phyloP scores from a whole-genome alignment of 306 rosid species.

The Canavalia ensiformis region DNA sequence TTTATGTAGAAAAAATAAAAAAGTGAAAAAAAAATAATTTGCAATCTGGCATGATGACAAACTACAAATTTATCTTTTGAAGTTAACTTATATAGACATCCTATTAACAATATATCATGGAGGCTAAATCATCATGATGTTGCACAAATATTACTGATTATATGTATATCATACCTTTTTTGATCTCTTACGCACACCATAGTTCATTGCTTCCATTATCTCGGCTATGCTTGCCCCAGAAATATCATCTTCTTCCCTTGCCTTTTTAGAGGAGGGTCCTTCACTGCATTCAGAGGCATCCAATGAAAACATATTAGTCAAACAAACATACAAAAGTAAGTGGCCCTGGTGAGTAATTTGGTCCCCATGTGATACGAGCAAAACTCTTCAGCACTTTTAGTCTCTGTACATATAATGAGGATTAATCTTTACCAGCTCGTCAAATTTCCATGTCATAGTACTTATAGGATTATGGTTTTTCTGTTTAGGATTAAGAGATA shows the following conservation, averaged over 20 bases:
- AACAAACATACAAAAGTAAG: conserved; percentile 22
- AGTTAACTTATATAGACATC: background rate
- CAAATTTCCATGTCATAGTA: background rate
- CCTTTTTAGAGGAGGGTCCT: conserved; percentile 63
- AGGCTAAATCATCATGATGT: background rate
- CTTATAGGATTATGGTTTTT: background rate
- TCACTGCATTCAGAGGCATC: conserved; percentile 52
- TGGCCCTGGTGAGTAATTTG: background rate
- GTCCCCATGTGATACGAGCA: background rate
- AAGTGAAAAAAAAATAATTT: background rate
- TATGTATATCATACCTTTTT: conserved; percentile 59
- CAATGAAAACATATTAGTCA: conserved; percentile 3
- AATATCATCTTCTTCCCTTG: conserved; percentile 67
- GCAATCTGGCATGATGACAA: conserved; percentile 10
- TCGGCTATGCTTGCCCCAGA: conserved; percentile 70
- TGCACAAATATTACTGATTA: conserved; percentile 20
- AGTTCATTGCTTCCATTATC: conserved; percentile 74
- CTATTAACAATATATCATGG: background rate
- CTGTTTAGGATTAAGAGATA: background rate
- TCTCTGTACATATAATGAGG: background rate
- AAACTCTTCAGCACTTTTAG: background rate
- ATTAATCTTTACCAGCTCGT: conserved; percentile 4
- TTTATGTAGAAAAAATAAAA: background rate
- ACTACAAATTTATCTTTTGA: conserved; percentile 17
- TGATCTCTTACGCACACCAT: conserved; percentile 68